These are phyloP conservation scores for Lasiosphaeria hispida DNA, from an alignment of 495 filamentous ascomycete species.

Conservation along the genomic window DNA sequence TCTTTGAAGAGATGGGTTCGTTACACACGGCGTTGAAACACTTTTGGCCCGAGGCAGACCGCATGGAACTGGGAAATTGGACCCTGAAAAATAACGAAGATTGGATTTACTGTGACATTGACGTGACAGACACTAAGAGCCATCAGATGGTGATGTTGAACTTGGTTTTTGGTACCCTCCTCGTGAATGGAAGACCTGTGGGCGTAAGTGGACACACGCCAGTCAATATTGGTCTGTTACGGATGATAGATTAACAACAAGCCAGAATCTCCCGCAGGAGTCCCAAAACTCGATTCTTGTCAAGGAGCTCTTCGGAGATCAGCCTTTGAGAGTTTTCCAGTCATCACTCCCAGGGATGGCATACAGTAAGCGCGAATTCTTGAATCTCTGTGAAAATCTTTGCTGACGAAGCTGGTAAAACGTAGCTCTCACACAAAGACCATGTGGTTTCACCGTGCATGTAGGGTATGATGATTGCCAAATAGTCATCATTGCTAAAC, in stretches of 20 bases:
- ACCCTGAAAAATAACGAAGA: background rate
- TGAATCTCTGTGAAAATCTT: background rate
- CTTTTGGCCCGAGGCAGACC: slow-evolving; percentile 20
- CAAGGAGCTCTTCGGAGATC: slow-evolving; percentile 49
- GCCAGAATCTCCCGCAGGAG: slow-evolving; percentile 42
- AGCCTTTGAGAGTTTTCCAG: slow-evolving; percentile 45
- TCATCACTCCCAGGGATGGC: slow-evolving; percentile 47
- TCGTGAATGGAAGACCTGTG: slow-evolving; percentile 48
- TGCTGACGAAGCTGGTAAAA: background rate
- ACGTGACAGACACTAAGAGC: background rate
- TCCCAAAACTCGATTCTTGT: slow-evolving; percentile 36
- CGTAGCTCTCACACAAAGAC: slow-evolving; percentile 24
- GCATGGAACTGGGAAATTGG: slow-evolving; percentile 1
- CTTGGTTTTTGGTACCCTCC: slow-evolving; percentile 46
- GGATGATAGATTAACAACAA: background rate
- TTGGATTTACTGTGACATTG: slow-evolving; percentile 15
- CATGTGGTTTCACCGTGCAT: slow-evolving; percentile 35
- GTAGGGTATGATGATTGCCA: slow-evolving; percentile 42
- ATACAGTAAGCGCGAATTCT: too few relatives aligned
- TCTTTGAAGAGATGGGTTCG: slow-evolving; percentile 21
- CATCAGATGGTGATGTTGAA: slow-evolving; percentile 42
- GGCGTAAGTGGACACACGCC: slow-evolving; percentile 23
- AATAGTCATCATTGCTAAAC: slow-evolving; percentile 39
- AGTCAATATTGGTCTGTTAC: too few relatives aligned
- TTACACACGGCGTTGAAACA: slow-evolving; percentile 32